phyloP scores from a whole-genome alignment of 768 basidiomycete species.

The Suillus subalutaceus region DNA sequence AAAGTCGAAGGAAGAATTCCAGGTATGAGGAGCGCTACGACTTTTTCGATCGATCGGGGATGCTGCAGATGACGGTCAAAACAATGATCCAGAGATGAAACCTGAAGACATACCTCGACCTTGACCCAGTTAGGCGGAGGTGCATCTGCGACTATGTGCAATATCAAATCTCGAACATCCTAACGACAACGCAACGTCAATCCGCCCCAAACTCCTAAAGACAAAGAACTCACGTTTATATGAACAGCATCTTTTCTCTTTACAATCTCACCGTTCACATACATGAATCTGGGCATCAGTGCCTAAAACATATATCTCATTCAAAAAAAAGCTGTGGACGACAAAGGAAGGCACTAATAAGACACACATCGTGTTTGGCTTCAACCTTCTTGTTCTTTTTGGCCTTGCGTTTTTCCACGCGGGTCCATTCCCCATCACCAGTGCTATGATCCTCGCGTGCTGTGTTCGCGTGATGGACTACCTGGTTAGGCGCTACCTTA shows the following conservation, averaged over 20 bases:
- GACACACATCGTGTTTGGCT: slow-evolving; percentile 62
- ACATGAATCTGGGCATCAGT: slow-evolving; percentile 72
- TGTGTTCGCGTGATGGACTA: slow-evolving; percentile 7
- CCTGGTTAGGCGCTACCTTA: slow-evolving; percentile 29
- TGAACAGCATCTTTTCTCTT: slow-evolving; percentile 74
- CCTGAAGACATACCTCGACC: slow-evolving; percentile 61
- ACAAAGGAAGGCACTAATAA: not conserved
- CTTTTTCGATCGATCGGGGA: slow-evolving; percentile 69
- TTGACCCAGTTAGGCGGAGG: slow-evolving; percentile 88
- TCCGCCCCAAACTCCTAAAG: not conserved
- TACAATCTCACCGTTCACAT: slow-evolving; percentile 73
- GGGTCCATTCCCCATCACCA: slow-evolving; percentile 61
- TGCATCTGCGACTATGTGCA: slow-evolving; percentile 81
- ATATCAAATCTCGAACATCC: slow-evolving; percentile 87
- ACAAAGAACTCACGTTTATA: slow-evolving; percentile 64
- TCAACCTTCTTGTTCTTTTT: slow-evolving; percentile 68
- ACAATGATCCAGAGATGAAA: not conserved
- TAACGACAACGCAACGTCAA: slow-evolving; percentile 30
- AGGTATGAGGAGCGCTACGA: slow-evolving; percentile 82
- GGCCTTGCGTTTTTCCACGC: slow-evolving; percentile 70
- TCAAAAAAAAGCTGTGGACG: slow-evolving; percentile 7
- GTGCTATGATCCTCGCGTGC: slow-evolving; percentile 14
- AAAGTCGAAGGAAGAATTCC: slow-evolving; percentile 81
- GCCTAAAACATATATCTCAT: slow-evolving; percentile 21
- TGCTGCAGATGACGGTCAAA: slow-evolving; percentile 51